Conservation (phyloP, 2,329 filamentous ascomycete species). For the Diplodia sapinea region DNA sequence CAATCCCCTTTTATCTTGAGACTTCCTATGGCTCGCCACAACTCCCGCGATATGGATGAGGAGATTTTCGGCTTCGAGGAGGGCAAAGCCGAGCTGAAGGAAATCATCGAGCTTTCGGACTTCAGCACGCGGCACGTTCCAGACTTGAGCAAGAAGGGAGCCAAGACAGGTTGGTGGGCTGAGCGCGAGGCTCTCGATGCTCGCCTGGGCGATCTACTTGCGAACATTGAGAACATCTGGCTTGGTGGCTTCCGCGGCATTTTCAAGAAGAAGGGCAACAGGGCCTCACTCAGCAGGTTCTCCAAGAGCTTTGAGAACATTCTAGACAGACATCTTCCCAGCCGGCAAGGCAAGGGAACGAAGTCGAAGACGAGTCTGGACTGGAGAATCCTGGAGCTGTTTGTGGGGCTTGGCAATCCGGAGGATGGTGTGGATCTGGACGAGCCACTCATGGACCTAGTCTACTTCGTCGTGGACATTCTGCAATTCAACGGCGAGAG, state of each 20-base stretch:
- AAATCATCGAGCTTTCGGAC: slow-evolving; percentile 83
- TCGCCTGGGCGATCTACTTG: slow-evolving; percentile 76
- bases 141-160: slow-evolving; percentile 74
- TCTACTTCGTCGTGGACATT: slow-evolving; percentile 96
- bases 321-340: slow-evolving; percentile 84
- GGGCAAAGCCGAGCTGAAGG: slow-evolving; percentile 77
- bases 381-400: slow-evolving; percentile 78
- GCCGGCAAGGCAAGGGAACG: slow-evolving; percentile 68
- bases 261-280: slow-evolving; percentile 73
- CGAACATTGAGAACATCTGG: slow-evolving; percentile 91
- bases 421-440: slow-evolving; percentile 75
- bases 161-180: slow-evolving; percentile 86
- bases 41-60: slow-evolving; percentile 77
- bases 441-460: slow-evolving; percentile 85
- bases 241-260: slow-evolving; percentile 92
- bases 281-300: slow-evolving; percentile 74
- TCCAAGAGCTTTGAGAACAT: slow-evolving; percentile 78
- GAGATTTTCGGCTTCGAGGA: slow-evolving; percentile 84
- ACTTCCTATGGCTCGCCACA: slow-evolving; percentile 82
- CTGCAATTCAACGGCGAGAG: slow-evolving; percentile 94
- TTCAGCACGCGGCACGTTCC: slow-evolving; percentile 77
- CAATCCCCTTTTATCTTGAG: slow-evolving; percentile 84
- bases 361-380: slow-evolving; percentile 60
- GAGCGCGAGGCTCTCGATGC: slow-evolving; percentile 80
- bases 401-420: slow-evolving; percentile 81